These are phyloP conservation scores for Macrophomina tecta DNA, from an alignment of 2,329 filamentous ascomycete species.

Conservation along the genomic window DNA sequence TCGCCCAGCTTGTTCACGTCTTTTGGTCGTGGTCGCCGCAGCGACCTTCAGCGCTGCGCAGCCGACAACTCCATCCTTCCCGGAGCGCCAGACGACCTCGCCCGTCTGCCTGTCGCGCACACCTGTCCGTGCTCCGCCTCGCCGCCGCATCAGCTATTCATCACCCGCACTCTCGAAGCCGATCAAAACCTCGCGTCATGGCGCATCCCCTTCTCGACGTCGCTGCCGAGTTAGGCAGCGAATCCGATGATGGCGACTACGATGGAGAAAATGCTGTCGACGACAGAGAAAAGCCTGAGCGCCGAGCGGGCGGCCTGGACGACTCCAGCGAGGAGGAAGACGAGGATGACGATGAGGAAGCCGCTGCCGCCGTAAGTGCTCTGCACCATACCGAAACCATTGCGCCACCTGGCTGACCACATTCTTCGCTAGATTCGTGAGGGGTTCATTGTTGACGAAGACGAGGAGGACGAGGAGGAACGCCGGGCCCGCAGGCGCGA, in stretches of 20 bases:
- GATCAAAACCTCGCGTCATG: slow-evolving; percentile 22
- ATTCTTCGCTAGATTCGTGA: slow-evolving; percentile 71
- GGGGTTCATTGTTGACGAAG: slow-evolving; percentile 95
- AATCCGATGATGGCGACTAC: slow-evolving; percentile 48
- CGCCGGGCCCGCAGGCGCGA: slow-evolving; percentile 64
- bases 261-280: slow-evolving; percentile 32
- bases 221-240: slow-evolving; percentile 81
- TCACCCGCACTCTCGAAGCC: slow-evolving; percentile 1
- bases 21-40: slow-evolving; percentile 1
- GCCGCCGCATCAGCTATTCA: slow-evolving; percentile 19
- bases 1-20: slow-evolving; percentile 19
- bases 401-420: slow-evolving; percentile 10
- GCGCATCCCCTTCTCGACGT: slow-evolving; percentile 69
- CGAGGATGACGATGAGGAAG: slow-evolving; percentile 44
- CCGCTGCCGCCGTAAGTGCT: slow-evolving; percentile 31
- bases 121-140: neutral
- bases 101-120: slow-evolving; percentile 7
- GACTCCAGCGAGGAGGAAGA: slow-evolving; percentile 50
- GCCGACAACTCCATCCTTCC: slow-evolving; percentile 16
- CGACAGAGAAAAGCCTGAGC: slow-evolving; percentile 38
- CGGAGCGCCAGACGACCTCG: neutral
- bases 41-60: slow-evolving; percentile 7
- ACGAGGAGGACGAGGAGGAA: slow-evolving; percentile 74
- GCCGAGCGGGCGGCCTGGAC: slow-evolving; percentile 42
- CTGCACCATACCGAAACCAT: slow-evolving; percentile 29